These are phyloP conservation scores for Juglanconis juglandina DNA, from an alignment of 2,329 filamentous ascomycete genomes.

Conservation along the genomic window DNA sequence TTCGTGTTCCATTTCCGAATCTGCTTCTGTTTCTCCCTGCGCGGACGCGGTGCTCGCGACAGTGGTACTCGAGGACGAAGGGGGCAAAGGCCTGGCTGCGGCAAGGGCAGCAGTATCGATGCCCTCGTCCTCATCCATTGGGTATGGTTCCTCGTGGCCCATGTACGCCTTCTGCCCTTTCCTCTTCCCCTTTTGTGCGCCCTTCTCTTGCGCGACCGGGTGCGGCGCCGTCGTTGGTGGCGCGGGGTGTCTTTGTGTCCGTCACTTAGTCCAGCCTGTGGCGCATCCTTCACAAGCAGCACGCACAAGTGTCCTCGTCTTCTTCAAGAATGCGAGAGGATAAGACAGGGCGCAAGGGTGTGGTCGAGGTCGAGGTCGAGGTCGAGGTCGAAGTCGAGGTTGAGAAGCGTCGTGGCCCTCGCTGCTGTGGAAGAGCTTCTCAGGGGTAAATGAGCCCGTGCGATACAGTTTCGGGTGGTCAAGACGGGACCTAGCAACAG, in stretches of 20 bases:
- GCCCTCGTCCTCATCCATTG: conserved; percentile 10
- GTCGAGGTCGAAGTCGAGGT: not conserved
- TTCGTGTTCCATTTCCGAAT: not conserved
- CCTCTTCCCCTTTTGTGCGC: not conserved
- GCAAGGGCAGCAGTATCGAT: conserved; percentile 8
- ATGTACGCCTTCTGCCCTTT: not conserved
- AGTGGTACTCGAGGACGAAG: conserved; percentile 10
- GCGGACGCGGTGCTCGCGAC: not conserved
- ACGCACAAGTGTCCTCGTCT: not conserved
- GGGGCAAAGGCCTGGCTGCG: conserved; percentile 13
- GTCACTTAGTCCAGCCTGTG: not conserved
- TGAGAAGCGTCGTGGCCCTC: not conserved
- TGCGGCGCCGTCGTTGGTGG: not conserved
- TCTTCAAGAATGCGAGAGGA: too few species aligned
- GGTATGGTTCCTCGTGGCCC: not conserved
- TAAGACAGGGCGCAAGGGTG: not conserved
- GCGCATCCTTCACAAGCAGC: not conserved
- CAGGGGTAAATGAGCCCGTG: not conserved
- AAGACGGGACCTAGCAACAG: not conserved
- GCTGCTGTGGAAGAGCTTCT: not conserved
- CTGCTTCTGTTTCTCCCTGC: not conserved
- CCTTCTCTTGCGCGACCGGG: not conserved
- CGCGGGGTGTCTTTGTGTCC: not conserved
- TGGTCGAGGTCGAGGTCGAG: not conserved
- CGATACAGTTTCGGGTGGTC: not conserved